Conservation (phyloP, 768 basidiomycete genomes). For the Mycena indigotica region DNA sequence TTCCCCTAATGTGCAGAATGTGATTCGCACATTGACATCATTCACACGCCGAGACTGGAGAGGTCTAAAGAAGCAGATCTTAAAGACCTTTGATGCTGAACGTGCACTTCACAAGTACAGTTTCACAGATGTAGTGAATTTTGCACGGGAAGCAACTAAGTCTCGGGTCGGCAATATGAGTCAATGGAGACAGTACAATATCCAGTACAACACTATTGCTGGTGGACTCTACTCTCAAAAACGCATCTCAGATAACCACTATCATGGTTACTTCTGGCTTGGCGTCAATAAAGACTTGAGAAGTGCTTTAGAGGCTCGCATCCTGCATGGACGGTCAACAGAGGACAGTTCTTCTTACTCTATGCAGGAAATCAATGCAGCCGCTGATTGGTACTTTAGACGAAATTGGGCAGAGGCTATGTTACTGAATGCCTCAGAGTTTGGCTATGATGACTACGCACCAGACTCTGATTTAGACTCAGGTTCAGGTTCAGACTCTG, state of each 20-base stretch:
- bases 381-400: conserved; percentile 8
- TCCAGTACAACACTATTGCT: conserved; percentile 13
- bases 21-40: conserved; percentile 1
- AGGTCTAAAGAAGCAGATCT: conserved; percentile 2
- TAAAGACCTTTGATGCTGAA: conserved; percentile 15
- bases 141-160: conserved; percentile 2
- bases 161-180: conserved; percentile 1
- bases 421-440: neutral
- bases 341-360: conserved; percentile 2
- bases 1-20: neutral
- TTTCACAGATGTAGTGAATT: conserved; percentile 2
- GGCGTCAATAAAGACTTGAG: conserved; percentile 7
- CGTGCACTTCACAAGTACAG: conserved; percentile 1
- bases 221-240: conserved; percentile 3
- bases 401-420: conserved; percentile 1
- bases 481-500: neutral
- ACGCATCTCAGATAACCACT: neutral
- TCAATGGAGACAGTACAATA: conserved; percentile 12
- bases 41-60: neutral
- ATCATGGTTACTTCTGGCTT: conserved; percentile 13
- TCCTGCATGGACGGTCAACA: neutral
- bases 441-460: neutral
- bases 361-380: neutral
- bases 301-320: neutral
- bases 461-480: neutral